A percentile compares a stretch with the other conserved stretches of the same genome.
Evolutionary conservation across 805 yeast genomes (phyloP).

Genomic region (Pichia nanzhaoensis): DNA sequence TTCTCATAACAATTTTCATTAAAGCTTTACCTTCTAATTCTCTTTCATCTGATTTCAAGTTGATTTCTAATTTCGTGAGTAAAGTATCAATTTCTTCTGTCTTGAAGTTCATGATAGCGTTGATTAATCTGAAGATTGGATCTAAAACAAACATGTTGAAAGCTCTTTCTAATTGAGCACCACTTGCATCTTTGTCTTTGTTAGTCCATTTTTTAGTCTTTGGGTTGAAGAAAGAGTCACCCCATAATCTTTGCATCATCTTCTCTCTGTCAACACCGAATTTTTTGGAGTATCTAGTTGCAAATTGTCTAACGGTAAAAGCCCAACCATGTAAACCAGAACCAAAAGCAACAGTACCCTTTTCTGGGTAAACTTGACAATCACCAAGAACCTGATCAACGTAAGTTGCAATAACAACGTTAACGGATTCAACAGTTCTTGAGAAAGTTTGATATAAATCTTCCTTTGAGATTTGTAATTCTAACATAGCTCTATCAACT

Average conservation of each 20-base stretch:
- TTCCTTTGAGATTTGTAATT: slow-evolving; percentile 98
- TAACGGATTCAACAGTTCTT: slow-evolving; percentile 98
- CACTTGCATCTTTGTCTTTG: slow-evolving; percentile 93
- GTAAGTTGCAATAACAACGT: slow-evolving; percentile 96
- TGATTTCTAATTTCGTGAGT: slow-evolving; percentile 88
- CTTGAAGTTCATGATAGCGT: slow-evolving; percentile 98
- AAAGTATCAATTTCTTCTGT: slow-evolving; percentile 91
- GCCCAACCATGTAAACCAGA: slow-evolving; percentile 99
- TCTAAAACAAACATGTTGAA: slow-evolving; percentile 98
- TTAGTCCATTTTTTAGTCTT: slow-evolving; percentile 99
- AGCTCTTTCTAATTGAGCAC: slow-evolving; percentile 95
- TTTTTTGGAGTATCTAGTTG: slow-evolving; percentile 96
- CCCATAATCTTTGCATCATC: slow-evolving; percentile 99
- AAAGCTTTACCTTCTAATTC: slow-evolving; percentile 98
- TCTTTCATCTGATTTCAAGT: slow-evolving; percentile 93
- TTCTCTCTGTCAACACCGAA: slow-evolving; percentile 97
- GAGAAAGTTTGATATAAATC: slow-evolving; percentile 97
- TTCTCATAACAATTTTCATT: slow-evolving; percentile 97
- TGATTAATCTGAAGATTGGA: slow-evolving; percentile 96
- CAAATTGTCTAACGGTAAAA: slow-evolving; percentile 98
- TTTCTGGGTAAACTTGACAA: slow-evolving; percentile 96
- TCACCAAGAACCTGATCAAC: slow-evolving; percentile 88
- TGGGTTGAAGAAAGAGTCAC: slow-evolving; percentile 99
- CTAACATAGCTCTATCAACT: slow-evolving; percentile 99
- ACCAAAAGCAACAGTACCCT: slow-evolving; percentile 99